Conservation (phyloP, 768 basidiomycete species). For the Tulasnella sp. region DNA sequence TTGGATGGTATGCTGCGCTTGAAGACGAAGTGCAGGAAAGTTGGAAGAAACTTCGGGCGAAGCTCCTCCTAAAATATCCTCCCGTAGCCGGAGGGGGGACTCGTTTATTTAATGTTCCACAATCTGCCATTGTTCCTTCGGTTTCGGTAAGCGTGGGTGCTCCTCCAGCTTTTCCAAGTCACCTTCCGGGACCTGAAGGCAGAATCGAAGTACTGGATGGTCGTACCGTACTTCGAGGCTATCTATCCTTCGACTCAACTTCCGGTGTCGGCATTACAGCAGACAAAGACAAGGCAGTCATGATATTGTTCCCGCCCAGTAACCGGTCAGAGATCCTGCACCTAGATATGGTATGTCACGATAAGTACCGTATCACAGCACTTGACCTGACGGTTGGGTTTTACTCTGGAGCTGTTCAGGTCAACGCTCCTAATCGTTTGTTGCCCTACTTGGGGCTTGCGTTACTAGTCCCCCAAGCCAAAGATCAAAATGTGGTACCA, state of each 20-base stretch:
- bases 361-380: not conserved
- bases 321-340: not conserved
- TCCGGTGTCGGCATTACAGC: not conserved
- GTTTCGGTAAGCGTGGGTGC: not conserved
- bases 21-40: not conserved
- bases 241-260: not conserved
- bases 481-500: not conserved
- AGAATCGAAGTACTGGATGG: not conserved
- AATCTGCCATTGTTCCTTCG: not conserved
- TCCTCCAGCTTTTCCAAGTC: not conserved
- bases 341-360: not conserved
- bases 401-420: not conserved
- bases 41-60: slow-evolving; percentile 17
- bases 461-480: not conserved
- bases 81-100: not conserved
- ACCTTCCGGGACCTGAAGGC: not conserved
- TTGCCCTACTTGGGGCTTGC: not conserved
- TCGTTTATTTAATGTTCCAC: not conserved
- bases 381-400: not conserved
- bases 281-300: not conserved
- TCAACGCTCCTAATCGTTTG: not conserved
- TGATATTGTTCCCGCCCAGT: not conserved
- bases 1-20: not conserved
- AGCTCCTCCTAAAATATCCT: not conserved
- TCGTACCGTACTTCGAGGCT: not conserved